These are phyloP conservation scores for Tuber microsphaerosporum DNA, from an alignment of 495 filamentous ascomycete species.

Conservation along the genomic window DNA sequence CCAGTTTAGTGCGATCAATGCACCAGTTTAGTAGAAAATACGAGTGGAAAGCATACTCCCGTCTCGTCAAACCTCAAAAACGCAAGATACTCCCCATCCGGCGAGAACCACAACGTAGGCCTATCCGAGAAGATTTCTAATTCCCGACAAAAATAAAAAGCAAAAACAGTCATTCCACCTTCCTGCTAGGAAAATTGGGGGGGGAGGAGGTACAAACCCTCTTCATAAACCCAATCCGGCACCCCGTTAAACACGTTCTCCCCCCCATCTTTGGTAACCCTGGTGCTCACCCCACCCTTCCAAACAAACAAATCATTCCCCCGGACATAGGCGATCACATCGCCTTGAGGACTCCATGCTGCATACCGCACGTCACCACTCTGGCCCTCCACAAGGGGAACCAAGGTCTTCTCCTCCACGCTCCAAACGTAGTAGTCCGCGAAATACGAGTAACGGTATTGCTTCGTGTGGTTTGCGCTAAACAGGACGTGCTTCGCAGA, in stretches of 20 bases:
- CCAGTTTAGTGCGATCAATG: not conserved
- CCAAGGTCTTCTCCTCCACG: conserved; percentile 45
- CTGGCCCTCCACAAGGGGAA: conserved; percentile 48
- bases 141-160: not conserved
- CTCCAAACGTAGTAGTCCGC: conserved; percentile 54
- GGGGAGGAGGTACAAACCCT: conserved; percentile 36
- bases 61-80: conserved; percentile 56
- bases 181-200: not conserved
- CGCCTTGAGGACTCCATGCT: conserved; percentile 46
- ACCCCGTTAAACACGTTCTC: conserved; percentile 54
- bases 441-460: conserved; percentile 54
- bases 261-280: conserved; percentile 52
- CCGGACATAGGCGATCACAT: conserved; percentile 52
- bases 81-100: conserved; percentile 52
- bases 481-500: conserved; percentile 49
- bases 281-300: conserved; percentile 46
- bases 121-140: conserved; percentile 50
- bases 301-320: conserved; percentile 54
- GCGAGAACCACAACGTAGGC: conserved; percentile 53
- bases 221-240: conserved; percentile 59
- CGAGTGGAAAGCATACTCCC: conserved; percentile 40
- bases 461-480: conserved; percentile 52
- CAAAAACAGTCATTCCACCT: conserved; percentile 12
- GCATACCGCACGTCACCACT: conserved; percentile 54
- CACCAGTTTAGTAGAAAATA: conserved; percentile 19